Conservation (phyloP, 768 basidiomycete species). For the Macrolepiota albuminosa region DNA sequence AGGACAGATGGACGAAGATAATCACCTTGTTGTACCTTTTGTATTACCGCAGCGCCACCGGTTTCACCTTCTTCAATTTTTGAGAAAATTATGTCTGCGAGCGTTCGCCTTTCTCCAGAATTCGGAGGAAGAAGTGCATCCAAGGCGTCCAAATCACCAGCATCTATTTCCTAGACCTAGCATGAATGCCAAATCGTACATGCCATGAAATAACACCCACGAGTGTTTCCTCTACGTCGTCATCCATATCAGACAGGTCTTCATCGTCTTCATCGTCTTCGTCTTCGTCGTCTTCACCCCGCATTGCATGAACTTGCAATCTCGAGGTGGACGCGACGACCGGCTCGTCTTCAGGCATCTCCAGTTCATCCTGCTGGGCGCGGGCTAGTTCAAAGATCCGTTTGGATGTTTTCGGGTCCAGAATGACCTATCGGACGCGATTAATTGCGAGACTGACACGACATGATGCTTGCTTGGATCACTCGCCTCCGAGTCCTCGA, state of each 20-base stretch:
- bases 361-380: slow-evolving; percentile 89
- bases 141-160: slow-evolving; percentile 80
- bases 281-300: slow-evolving; percentile 36
- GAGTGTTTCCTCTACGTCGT: slow-evolving; percentile 59
- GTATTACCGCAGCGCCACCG: slow-evolving; percentile 48
- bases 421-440: slow-evolving; percentile 43
- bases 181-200: slow-evolving; percentile 10
- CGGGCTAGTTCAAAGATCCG: slow-evolving; percentile 90
- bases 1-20: not conserved
- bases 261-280: slow-evolving; percentile 35
- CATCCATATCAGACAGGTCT: slow-evolving; percentile 34
- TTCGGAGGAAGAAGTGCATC: slow-evolving; percentile 78
- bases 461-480: slow-evolving; percentile 18
- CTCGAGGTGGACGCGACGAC: slow-evolving; percentile 26
- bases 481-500: slow-evolving; percentile 50
- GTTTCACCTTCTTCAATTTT: slow-evolving; percentile 74
- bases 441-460: slow-evolving; percentile 7
- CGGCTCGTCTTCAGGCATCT: slow-evolving; percentile 46
- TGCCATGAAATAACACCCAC: slow-evolving; percentile 30
- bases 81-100: slow-evolving; percentile 96
- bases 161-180: slow-evolving; percentile 74
- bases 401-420: slow-evolving; percentile 79
- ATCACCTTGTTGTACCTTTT: slow-evolving; percentile 57
- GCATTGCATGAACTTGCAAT: slow-evolving; percentile 32
- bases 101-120: slow-evolving; percentile 71